These are phyloP conservation scores for Daldinia eschscholtzii DNA, from an alignment of 2,329 filamentous ascomycete species.

Conservation along the genomic window DNA sequence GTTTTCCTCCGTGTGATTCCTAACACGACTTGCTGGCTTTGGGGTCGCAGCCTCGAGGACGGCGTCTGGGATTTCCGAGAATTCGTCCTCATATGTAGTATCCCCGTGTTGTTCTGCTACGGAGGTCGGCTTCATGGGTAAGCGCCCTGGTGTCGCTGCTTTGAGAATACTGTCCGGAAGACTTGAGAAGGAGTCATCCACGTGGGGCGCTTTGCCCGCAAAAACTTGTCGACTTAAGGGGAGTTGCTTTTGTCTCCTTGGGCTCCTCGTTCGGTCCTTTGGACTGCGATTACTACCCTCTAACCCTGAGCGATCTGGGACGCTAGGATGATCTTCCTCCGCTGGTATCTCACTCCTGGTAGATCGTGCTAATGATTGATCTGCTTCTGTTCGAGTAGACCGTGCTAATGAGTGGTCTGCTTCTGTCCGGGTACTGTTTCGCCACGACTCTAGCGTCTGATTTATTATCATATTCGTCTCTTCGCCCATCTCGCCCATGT, in stretches of 20 bases:
- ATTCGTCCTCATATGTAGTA: slow-evolving; percentile 65
- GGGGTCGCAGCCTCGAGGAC: slow-evolving; percentile 65
- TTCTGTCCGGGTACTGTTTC: slow-evolving; percentile 53
- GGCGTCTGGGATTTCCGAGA: slow-evolving; percentile 67
- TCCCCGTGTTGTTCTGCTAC: slow-evolving; percentile 48
- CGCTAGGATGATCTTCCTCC: slow-evolving; percentile 28
- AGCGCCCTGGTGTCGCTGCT: slow-evolving; percentile 51
- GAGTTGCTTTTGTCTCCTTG: slow-evolving; percentile 52
- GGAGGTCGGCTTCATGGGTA: slow-evolving; percentile 42
- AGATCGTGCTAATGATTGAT: slow-evolving; percentile 25
- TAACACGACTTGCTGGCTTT: slow-evolving; percentile 47
- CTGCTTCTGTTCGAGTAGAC: slow-evolving; percentile 43
- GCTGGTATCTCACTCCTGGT: slow-evolving; percentile 33
- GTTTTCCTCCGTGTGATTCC: slow-evolving; percentile 21
- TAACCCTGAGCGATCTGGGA: slow-evolving; percentile 20
- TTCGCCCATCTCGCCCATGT: slow-evolving; percentile 69
- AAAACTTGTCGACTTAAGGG: slow-evolving; percentile 55
- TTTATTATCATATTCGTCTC: slow-evolving; percentile 69
- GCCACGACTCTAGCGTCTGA: slow-evolving; percentile 65
- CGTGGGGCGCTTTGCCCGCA: slow-evolving; percentile 50
- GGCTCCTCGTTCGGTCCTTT: slow-evolving; percentile 51
- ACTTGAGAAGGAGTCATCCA: slow-evolving; percentile 54
- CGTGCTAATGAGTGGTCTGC: slow-evolving; percentile 26
- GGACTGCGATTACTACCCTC: slow-evolving; percentile 25
- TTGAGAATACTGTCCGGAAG: slow-evolving; percentile 53